Conservation (phyloP, 2,329 filamentous ascomycete species). For the Pleomassaria siparia region DNA sequence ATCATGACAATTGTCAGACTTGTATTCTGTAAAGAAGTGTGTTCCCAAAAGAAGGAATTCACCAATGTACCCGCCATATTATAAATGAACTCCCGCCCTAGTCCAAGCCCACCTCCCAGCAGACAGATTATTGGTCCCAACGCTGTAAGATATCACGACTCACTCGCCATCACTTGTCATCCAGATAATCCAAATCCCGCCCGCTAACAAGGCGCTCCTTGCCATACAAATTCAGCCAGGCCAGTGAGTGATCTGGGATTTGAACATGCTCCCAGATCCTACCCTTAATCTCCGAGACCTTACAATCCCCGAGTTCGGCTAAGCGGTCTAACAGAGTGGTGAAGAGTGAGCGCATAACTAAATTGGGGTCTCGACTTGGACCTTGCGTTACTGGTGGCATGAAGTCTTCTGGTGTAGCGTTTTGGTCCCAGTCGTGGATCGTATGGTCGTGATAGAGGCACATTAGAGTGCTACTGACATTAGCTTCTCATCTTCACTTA, state of each 20-base stretch:
- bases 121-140: background rate
- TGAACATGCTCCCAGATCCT: slow-evolving; percentile 22
- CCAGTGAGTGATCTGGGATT: slow-evolving; percentile 18
- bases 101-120: no score
- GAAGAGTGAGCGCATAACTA: slow-evolving; percentile 19
- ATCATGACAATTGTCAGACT: no score
- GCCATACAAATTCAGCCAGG: slow-evolving; percentile 24
- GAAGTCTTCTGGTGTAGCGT: slow-evolving; percentile 17
- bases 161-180: background rate
- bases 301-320: slow-evolving; percentile 19
- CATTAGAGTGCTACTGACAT: slow-evolving; percentile 17
- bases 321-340: slow-evolving; percentile 29
- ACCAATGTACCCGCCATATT: no score
- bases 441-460: slow-evolving; percentile 33
- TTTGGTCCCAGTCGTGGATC: slow-evolving; percentile 24
- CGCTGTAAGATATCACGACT: background rate
- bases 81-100: no score
- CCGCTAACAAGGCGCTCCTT: slow-evolving; percentile 29
- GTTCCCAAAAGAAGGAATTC: no score
- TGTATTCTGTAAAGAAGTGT: no score
- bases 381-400: slow-evolving; percentile 31
- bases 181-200: slow-evolving; percentile 16
- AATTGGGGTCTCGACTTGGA: slow-evolving; percentile 17
- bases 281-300: slow-evolving; percentile 21
- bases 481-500: background rate